Base-by-base conservation (phyloP, 805 yeast genomes). In the Starmera quercuum region DNA sequence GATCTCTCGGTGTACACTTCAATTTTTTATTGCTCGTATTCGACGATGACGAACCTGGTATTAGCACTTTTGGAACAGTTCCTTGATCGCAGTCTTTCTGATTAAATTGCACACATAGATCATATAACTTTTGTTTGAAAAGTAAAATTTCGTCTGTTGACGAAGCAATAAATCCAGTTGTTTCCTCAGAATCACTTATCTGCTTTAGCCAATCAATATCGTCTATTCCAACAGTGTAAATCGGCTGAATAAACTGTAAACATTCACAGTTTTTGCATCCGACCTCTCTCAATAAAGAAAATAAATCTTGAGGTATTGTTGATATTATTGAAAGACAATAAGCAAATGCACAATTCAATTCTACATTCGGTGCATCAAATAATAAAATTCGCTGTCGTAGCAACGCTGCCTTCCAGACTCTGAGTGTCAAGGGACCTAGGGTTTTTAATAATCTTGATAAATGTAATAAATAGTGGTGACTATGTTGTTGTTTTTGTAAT, bases 81-180 rank as follows among this genome's bases (percentile, higher is more conserved):
- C n/a, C n/a, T n/a, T n/a, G n/a, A n/a, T n/a, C n/a, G n/a, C n/a
- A n/a, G n/a, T n/a, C n/a, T 3, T 19, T 35, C 4, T 32, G n/a
- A 14, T 37, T 38, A 20, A 53, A 26, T 13, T 47, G 49, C 9
- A 69, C 48, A 1, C 64, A 49, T 26, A 59, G 46, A 46, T 80
- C 85, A 47, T 70, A 79, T 4, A 75, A 42, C 9, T 62, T 58
- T 12, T 48, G 47, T 42, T 77, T 79, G 39, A 68, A 73, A 45
- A 77, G 58, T 21, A 82, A 55, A 17, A 83, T 71, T 29, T 73
- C 78, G 47, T 83, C 94, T 16, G 79, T 70, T 2, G 90, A 78
- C 6, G 74, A 63, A 3, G 79, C 87, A 26, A 79, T 59, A 44
- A 59, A 78, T 2, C 73, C 69, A 12, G 47, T 30, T 11, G 49